A percentile compares a stretch with the other conserved stretches of the same genome.
phyloP scores from a whole-genome alignment of 805 yeast genomes.

The Lipomyces starkeyi region DNA sequence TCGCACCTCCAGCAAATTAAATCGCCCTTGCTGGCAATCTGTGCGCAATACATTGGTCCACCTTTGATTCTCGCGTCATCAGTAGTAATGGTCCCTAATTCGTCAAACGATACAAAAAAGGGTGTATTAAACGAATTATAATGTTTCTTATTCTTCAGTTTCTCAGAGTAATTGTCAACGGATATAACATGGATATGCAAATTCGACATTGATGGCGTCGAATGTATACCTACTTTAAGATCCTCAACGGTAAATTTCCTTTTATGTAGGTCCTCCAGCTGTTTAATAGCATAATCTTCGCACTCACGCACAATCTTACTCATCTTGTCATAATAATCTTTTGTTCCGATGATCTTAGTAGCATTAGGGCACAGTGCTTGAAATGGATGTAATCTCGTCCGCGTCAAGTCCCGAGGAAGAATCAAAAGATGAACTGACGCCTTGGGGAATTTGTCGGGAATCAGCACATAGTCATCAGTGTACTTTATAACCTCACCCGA shows the following conservation, averaged over 20 bases:
- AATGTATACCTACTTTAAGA: slow-evolving; percentile 67
- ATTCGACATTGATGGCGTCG: slow-evolving; percentile 71
- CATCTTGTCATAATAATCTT: slow-evolving; percentile 44
- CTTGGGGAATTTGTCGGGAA: slow-evolving; percentile 69
- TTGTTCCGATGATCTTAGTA: neutral
- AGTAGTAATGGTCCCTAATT: slow-evolving; percentile 50
- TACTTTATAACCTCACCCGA: slow-evolving; percentile 51
- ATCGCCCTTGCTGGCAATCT: slow-evolving; percentile 50
- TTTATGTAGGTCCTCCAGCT: slow-evolving; percentile 38
- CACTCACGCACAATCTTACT: slow-evolving; percentile 50
- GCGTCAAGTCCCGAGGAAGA: slow-evolving; percentile 56
- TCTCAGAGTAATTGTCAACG: slow-evolving; percentile 60
- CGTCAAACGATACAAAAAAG: slow-evolving; percentile 65
- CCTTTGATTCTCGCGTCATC: slow-evolving; percentile 48
- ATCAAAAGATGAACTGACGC: slow-evolving; percentile 64
- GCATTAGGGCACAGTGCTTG: slow-evolving; percentile 51
- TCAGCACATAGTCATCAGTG: slow-evolving; percentile 61
- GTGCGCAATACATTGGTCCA: slow-evolving; percentile 49
- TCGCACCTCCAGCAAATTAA: slow-evolving; percentile 54
- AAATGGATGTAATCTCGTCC: slow-evolving; percentile 59
- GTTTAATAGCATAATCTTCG: slow-evolving; percentile 40
- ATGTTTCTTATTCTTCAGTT: slow-evolving; percentile 66
- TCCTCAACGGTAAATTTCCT: slow-evolving; percentile 28
- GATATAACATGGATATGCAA: slow-evolving; percentile 77
- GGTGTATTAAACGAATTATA: slow-evolving; percentile 71